Evolutionary conservation across 768 basidiomycete genomes (phyloP).

Genomic region (Lentinula guzmanii): DNA sequence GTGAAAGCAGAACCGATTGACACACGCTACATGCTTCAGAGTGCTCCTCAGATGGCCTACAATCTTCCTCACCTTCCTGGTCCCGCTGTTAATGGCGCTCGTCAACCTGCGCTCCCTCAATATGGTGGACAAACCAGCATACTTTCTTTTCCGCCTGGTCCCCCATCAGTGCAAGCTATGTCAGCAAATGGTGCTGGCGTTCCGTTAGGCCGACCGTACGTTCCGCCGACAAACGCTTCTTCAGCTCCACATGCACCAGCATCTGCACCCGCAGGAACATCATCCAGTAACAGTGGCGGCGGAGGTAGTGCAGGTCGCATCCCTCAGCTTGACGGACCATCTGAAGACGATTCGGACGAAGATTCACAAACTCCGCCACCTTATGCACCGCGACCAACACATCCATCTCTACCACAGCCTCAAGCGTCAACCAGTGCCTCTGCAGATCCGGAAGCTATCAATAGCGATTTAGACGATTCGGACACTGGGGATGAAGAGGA

Average conservation of each 20-base stretch:
- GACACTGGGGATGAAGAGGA: slow-evolving; percentile 86
- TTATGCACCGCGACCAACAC: slow-evolving; percentile 68
- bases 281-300: background rate
- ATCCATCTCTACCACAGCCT: slow-evolving; percentile 73
- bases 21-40: slow-evolving; percentile 53
- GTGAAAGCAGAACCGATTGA: slow-evolving; percentile 77
- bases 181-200: background rate
- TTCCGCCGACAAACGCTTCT: slow-evolving; percentile 13
- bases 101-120: slow-evolving; percentile 35
- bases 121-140: slow-evolving; percentile 56
- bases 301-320: slow-evolving; percentile 27
- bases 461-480: slow-evolving; percentile 94
- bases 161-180: slow-evolving; percentile 11
- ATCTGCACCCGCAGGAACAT: slow-evolving; percentile 6
- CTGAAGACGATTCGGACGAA: slow-evolving; percentile 49
- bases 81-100: slow-evolving; percentile 53
- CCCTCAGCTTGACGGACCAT: slow-evolving; percentile 80
- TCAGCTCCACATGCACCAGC: background rate
- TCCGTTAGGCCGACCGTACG: slow-evolving; percentile 1
- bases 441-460: slow-evolving; percentile 79
- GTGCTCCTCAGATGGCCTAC: slow-evolving; percentile 37
- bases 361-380: slow-evolving; percentile 63
- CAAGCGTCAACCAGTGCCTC: slow-evolving; percentile 27
- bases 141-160: slow-evolving; percentile 42
- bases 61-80: slow-evolving; percentile 59